Base-by-base conservation (phyloP, 2,329 filamentous ascomycete genomes). In the Fusarium sp. region DNA sequence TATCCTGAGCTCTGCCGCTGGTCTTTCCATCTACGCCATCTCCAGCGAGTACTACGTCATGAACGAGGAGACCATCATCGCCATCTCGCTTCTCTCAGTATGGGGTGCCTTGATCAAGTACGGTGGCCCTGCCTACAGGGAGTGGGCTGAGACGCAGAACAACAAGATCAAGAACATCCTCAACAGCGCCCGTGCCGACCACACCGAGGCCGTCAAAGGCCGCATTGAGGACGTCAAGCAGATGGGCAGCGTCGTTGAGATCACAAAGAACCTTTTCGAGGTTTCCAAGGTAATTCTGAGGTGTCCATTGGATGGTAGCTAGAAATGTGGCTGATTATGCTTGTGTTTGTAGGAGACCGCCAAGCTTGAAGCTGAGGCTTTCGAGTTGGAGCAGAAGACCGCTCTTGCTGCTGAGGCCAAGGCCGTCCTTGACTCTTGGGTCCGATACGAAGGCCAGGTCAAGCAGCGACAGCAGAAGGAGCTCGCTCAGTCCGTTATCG, bases 41-140 rank as follows among this genome's bases (percentile, higher is more conserved):
- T 97, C 93, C 91, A 99, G 97, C 87, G 96, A 99, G 90, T 94
- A 98, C 88, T 98, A 98, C 86, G 94, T 99, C 83, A 89, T 99
- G 86, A 99, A 99, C 88, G 96, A 99, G 89, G 96, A 99, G 89
- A 93, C 95, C 73, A 93, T 99, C 82, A 93, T 97, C 81, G 93
- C 94, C 76, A 90, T 99, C 86, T 96, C 93, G 84, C 89, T 99
- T 80, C 87, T 98, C 82, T 94, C 92, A 82, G 93, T 98, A 82
- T 99, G 97, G 92, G 92, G 88, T 81, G 94, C 91, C 72, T 89
- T 97, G 79, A 95, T 94, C 87, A 96, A 97, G 86, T 98, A 94
- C 83, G 94, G 93, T 80, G 96, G 95, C 62, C 96, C 96, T 69
- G 87, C 92, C 84, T 98, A 98, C 90, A 91, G 88, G 82, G 90